Evolutionary conservation across 306 rosid genomes (phyloP).

Genomic region (Fragaria nilgerrensis): DNA sequence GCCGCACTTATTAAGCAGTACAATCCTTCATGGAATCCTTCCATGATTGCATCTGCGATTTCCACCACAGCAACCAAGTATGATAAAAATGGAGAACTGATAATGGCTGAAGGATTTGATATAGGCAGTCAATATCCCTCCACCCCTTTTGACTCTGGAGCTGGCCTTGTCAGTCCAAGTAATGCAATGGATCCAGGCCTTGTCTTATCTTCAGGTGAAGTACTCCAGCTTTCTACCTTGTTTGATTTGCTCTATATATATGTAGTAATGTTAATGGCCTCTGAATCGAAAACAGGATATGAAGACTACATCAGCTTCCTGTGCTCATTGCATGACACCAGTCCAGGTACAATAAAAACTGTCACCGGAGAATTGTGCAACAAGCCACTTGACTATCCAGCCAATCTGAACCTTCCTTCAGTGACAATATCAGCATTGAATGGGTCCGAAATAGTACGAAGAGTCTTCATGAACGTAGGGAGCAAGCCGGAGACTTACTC

Average conservation of each 20-base stretch:
- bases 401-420: slow-evolving; percentile 78
- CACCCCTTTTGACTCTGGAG: slow-evolving; percentile 72
- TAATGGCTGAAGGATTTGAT: slow-evolving; percentile 65
- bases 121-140: slow-evolving; percentile 44
- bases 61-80: slow-evolving; percentile 72
- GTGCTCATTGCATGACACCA: slow-evolving; percentile 69
- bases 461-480: slow-evolving; percentile 65
- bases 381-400: slow-evolving; percentile 51
- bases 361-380: slow-evolving; percentile 59
- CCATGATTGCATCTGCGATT: slow-evolving; percentile 83
- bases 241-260: background rate
- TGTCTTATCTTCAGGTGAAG: slow-evolving; percentile 58
- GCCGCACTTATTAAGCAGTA: slow-evolving; percentile 86
- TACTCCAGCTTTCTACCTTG: background rate
- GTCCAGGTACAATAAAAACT: slow-evolving; percentile 30
- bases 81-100: slow-evolving; percentile 51
- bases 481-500: slow-evolving; percentile 60
- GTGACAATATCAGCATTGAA: slow-evolving; percentile 57
- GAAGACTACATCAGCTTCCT: slow-evolving; percentile 69
- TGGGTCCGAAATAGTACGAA: slow-evolving; percentile 39
- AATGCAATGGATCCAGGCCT: slow-evolving; percentile 71
- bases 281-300: slow-evolving; percentile 40
- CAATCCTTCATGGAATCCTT: slow-evolving; percentile 84
- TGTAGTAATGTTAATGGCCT: background rate
- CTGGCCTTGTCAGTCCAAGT: slow-evolving; percentile 65